Conservation (phyloP, 2,329 filamentous ascomycete genomes). For the Lecanicillium sp. region DNA sequence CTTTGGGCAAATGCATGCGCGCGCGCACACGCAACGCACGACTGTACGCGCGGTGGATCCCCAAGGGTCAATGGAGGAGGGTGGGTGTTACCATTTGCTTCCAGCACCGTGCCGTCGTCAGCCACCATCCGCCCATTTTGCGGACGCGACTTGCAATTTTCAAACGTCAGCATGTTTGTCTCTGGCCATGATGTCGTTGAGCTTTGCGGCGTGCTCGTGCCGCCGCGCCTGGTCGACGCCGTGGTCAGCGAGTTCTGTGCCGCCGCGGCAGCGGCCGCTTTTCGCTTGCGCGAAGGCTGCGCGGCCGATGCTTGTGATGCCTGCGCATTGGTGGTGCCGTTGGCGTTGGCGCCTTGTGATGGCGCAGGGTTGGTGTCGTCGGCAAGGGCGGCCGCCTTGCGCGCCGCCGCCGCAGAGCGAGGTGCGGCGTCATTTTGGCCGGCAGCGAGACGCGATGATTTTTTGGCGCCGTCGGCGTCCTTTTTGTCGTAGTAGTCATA, state of each 20-base stretch:
- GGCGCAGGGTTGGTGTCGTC: slow-evolving; percentile 31
- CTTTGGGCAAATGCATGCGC: not conserved
- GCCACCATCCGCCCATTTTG: slow-evolving; percentile 74
- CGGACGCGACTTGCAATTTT: slow-evolving; percentile 58
- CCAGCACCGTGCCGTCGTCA: slow-evolving; percentile 81
- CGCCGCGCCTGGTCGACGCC: slow-evolving; percentile 15
- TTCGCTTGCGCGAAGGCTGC: slow-evolving; percentile 71
- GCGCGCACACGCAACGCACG: not conserved
- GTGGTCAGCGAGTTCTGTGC: slow-evolving; percentile 12
- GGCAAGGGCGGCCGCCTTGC: slow-evolving; percentile 30
- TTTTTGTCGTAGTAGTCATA: slow-evolving; percentile 62
- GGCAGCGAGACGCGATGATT: slow-evolving; percentile 41
- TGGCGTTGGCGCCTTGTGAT: slow-evolving; percentile 23
- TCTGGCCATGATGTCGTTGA: slow-evolving; percentile 43
- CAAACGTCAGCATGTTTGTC: slow-evolving; percentile 86
- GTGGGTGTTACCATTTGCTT: slow-evolving; percentile 65
- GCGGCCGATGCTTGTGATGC: slow-evolving; percentile 44
- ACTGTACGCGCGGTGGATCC: not conserved
- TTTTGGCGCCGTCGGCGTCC: slow-evolving; percentile 47
- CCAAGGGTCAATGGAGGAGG: slow-evolving; percentile 1
- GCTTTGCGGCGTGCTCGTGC: slow-evolving; percentile 24
- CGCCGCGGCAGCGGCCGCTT: slow-evolving; percentile 46
- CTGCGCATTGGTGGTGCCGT: slow-evolving; percentile 17
- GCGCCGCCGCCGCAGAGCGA: slow-evolving; percentile 26
- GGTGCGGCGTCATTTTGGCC: slow-evolving; percentile 29